A percentile compares a stretch with the other conserved stretches of the same genome.
These are phyloP conservation scores for Delonix regia DNA, from an alignment of 306 rosid species.

Conservation along the genomic window DNA sequence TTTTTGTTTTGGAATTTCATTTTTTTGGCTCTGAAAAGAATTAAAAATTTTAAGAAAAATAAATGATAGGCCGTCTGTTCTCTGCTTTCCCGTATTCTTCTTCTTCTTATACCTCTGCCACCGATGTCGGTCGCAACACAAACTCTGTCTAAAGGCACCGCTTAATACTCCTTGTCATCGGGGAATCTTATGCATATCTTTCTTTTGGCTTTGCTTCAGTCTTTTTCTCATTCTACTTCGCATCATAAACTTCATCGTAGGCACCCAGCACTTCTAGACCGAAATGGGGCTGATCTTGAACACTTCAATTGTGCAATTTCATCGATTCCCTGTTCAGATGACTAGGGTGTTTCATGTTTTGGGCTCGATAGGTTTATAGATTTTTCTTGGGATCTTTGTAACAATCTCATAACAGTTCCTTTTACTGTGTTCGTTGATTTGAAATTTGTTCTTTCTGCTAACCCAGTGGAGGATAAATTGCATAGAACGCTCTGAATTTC, in stretches of 20 bases:
- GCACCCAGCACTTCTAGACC: slow-evolving; percentile 23
- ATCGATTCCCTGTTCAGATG: slow-evolving; percentile 31
- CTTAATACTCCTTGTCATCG: slow-evolving; percentile 37
- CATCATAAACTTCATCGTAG: background rate
- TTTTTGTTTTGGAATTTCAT: background rate
- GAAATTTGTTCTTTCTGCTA: background rate
- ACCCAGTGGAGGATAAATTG: slow-evolving; percentile 2
- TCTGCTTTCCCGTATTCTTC: slow-evolving; percentile 22
- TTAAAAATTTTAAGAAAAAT: background rate
- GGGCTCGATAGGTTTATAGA: slow-evolving; percentile 19
- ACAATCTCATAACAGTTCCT: slow-evolving; percentile 33
- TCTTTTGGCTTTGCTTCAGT: slow-evolving; percentile 6
- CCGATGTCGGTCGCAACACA: slow-evolving; percentile 47
- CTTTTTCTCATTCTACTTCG: background rate
- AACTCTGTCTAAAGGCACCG: slow-evolving; percentile 47
- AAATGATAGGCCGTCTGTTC: slow-evolving; percentile 40
- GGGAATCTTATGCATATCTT: slow-evolving; percentile 38
- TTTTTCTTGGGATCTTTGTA: slow-evolving; percentile 42
- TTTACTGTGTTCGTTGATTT: slow-evolving; percentile 1
- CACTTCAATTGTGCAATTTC: slow-evolving; percentile 28
- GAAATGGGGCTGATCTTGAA: slow-evolving; percentile 25
- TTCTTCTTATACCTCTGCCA: slow-evolving; percentile 60
- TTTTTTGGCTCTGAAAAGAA: background rate
- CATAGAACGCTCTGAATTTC: slow-evolving; percentile 17
- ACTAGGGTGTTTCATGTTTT: slow-evolving; percentile 32